Evolutionary conservation across 371 early-diverging fungal genomes (phyloP), one percentile per base, ranked within the genome.

Genomic region (Paraphysoderma sedebokerense): DNA sequence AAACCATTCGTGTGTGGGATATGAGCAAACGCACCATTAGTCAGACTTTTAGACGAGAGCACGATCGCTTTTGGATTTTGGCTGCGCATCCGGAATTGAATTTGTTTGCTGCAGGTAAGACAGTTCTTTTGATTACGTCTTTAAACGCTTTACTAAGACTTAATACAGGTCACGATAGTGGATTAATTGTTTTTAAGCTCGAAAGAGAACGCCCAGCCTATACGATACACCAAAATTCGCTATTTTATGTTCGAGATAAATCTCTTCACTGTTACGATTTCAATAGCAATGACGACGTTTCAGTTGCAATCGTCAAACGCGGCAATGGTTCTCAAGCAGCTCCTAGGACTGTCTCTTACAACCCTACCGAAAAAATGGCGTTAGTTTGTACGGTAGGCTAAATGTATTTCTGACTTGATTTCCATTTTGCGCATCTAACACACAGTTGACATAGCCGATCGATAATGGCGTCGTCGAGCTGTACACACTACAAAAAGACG

Each of bases 61-160:
- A 89, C 53, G 96, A 92, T 65, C 84, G 96, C 41, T 97, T 92
- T 73, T 99, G 98, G 99, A 85, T 87, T 38, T 55, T 98, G 41
- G 80, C 86, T 0, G 79, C 88, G 27, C 95, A 98, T 58, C 95
- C 96, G 1, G 86, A 88, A 57, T 71, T 92, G 39, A 90, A 87
- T 61, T 60, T 92, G 40, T 89, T 97, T 70, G 98, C 93, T 40
- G 95, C 93, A 24, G 93, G 91, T 69, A 65, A 40, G 48, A 38
- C 19, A n/a, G 46, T 28, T 31, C 6, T 34, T 36, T 34, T 41
- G 29, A 32, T 44, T 38, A n/a, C 26, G 9, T n/a, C 33, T 8
- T 47, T 12, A 23, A 7, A 29, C 22, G 6, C 20, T 38, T 39
- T 22, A 17, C 27, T n/a, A 20, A 38, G 22, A 19, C 24, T 33